Evolutionary conservation across 345 rosid genomes (phyloP).

Genomic region (Lepidium didymum): DNA sequence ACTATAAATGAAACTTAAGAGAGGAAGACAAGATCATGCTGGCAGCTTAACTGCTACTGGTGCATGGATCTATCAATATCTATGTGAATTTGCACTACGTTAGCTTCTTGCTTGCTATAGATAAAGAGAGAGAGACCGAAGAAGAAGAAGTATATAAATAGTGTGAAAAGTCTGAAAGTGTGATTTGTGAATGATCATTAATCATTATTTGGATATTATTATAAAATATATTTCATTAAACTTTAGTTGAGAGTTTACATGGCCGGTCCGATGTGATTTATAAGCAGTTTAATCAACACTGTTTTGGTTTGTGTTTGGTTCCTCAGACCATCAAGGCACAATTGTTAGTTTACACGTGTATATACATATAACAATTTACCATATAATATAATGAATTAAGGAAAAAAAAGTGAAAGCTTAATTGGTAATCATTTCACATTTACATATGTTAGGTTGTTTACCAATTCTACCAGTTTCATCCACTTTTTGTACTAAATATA

Average conservation of each 20-base stretch:
- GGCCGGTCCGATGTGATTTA: neutral
- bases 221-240: neutral
- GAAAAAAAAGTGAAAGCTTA: constrained; percentile 6
- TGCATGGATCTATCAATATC: constrained; percentile 7
- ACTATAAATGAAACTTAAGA: neutral
- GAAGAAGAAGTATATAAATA: constrained; percentile 6
- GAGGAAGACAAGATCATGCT: constrained; percentile 34
- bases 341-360: constrained; percentile 2
- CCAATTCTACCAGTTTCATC: constrained; percentile 5
- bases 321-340: neutral
- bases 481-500: neutral
- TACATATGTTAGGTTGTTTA: constrained; percentile 15
- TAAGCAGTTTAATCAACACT: neutral
- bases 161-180: neutral
- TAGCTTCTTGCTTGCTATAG: neutral
- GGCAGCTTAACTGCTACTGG: constrained; percentile 35
- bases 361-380: no score
- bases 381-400: neutral
- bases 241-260: neutral
- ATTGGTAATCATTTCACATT: constrained; percentile 13
- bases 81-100: neutral
- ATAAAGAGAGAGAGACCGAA: neutral
- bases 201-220: constrained; percentile 8
- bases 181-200: constrained; percentile 17
- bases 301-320: neutral